Base-by-base conservation (phyloP, 2,329 filamentous ascomycete genomes). In the Microsporum ferrugineum region DNA sequence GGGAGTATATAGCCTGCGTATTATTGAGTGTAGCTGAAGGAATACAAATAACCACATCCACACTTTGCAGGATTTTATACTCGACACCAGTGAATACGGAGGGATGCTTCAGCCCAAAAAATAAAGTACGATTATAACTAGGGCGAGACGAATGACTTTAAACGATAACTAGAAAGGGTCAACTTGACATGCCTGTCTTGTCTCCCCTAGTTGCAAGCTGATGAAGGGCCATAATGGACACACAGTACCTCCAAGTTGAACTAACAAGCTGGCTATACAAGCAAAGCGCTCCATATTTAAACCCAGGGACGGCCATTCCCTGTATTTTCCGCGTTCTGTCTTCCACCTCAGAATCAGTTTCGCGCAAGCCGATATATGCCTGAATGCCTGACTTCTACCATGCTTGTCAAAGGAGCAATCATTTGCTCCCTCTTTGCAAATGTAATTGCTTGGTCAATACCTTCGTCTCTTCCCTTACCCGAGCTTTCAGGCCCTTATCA, bases 401-500 rank as follows among this genome's bases (percentile, higher is more conserved):
- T 55, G 49, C n/a, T 55, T 5, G 4, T 36, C 31, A 4, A 55
- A 36, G 51, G 51, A 14, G 17, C 33, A 17, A 12, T 55, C 51
- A 31, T 36, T 17, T 55, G 31, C 17, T 8, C 6, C 5, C 51
- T 55, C 14, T n/a, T 55, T 17, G 51, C 51, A 36, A 36, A 34
- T 36, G 31, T 31, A 34, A 36, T 55, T 36, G 51, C 51, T 34
- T 55, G 3, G 27, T 34, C 29, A 8, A 23, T 36, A n/a, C 51
- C 51, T 43, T 34, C 51, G 31, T 36, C 51, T 6, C 29, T 63
- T n/a, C 39, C 60, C 38, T 41, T 62, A 12, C 60, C 63, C 5
- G 53, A 60, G 38, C 60, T 59, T 36, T 33, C 39, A 33, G 62
- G 59, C 5, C 57, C 39, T 27, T 63, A 53, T 39, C 55, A 60